A percentile compares a stretch with the other conserved stretches of the same genome.
Conservation (phyloP, 805 yeast genomes). For the Brettanomyces bruxellensis region DNA sequence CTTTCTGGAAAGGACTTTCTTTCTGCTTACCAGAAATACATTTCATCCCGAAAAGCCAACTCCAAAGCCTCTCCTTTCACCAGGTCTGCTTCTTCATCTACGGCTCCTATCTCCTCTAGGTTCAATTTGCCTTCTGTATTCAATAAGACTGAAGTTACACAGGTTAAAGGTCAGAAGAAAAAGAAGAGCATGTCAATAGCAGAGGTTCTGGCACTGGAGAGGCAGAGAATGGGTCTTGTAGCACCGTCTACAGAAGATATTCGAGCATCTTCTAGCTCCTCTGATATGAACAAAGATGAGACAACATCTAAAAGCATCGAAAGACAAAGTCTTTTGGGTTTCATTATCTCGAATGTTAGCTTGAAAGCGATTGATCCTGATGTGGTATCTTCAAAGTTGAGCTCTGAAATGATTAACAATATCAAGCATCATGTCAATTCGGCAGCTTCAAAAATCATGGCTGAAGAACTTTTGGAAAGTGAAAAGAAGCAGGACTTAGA, state of each 20-base stretch:
- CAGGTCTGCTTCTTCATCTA: background rate
- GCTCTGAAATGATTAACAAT: constrained; percentile 4
- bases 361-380: constrained; percentile 2
- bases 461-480: background rate
- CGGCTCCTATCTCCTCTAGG: background rate
- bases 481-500: constrained; percentile 17
- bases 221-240: constrained; percentile 13
- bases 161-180: background rate
- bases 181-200: constrained; percentile 41
- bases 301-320: background rate
- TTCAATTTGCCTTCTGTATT: background rate
- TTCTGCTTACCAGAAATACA: background rate
- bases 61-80: background rate
- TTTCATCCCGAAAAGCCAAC: background rate
- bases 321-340: constrained; percentile 23
- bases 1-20: background rate
- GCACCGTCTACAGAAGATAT: background rate
- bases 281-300: background rate
- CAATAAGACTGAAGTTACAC: background rate
- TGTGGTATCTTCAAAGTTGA: constrained; percentile 3
- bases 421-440: constrained; percentile 8
- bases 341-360: constrained; percentile 6
- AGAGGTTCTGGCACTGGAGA: constrained; percentile 47
- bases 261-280: background rate
- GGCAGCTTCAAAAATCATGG: constrained; percentile 6